Evolutionary conservation across 1,139 yeast species (phyloP).

Genomic region (Candida mesenterica): DNA sequence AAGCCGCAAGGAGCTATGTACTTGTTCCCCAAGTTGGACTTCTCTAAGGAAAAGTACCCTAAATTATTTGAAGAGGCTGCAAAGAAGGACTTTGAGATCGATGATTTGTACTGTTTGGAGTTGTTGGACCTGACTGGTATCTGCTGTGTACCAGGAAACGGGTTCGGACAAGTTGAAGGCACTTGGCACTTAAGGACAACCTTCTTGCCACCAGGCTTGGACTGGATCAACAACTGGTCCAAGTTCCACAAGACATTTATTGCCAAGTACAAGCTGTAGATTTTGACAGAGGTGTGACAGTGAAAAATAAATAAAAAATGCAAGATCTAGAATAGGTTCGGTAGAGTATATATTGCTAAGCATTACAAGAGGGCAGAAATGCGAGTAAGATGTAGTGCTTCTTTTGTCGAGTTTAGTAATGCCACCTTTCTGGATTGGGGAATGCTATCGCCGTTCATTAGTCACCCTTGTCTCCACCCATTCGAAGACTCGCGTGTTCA

Average conservation of each 20-base stretch:
- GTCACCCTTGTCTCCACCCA: too few relatives aligned
- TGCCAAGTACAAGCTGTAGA: slow-evolving; percentile 41
- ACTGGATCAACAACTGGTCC: slow-evolving; percentile 78
- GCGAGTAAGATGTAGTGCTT: too few relatives aligned
- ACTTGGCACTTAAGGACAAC: slow-evolving; percentile 94
- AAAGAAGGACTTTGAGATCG: slow-evolving; percentile 57
- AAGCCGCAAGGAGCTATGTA: slow-evolving; percentile 98
- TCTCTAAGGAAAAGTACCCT: slow-evolving; percentile 47
- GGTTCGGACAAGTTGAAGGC: slow-evolving; percentile 89
- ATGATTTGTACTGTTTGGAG: slow-evolving; percentile 84
- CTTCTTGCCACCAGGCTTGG: slow-evolving; percentile 90
- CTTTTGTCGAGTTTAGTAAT: too few relatives aligned
- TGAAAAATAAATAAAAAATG: neutral
- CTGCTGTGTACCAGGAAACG: slow-evolving; percentile 96
- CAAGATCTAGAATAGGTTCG: too few relatives aligned
- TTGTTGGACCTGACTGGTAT: slow-evolving; percentile 88
- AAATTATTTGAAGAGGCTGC: slow-evolving; percentile 64
- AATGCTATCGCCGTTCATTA: too few relatives aligned
- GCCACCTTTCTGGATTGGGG: too few relatives aligned
- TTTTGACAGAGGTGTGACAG: slow-evolving; percentile 1
- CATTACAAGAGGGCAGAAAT: neutral
- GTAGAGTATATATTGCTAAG: neutral
- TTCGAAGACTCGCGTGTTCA: too few relatives aligned
- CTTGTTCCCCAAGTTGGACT: slow-evolving; percentile 74
- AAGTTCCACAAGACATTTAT: slow-evolving; percentile 74